phyloP scores from a whole-genome alignment of 306 rosid genomes.

The Prunus kanzakura region DNA sequence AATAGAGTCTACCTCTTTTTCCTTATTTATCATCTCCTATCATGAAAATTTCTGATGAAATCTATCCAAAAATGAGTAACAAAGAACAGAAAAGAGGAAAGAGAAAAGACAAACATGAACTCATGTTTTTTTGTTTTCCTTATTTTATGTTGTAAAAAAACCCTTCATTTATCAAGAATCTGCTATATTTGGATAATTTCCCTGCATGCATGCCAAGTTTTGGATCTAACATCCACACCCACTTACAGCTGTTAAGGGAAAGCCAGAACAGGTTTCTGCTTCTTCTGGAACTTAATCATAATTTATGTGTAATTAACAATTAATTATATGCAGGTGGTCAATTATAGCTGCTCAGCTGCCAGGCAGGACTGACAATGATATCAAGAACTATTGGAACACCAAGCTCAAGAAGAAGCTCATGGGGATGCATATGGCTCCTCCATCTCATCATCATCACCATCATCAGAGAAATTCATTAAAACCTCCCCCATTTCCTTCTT shows the following conservation, averaged over 20 bases:
- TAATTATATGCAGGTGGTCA: slow-evolving; percentile 67
- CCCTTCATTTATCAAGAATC: slow-evolving; percentile 22
- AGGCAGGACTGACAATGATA: slow-evolving; percentile 93
- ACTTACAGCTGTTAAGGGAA: slow-evolving; percentile 17
- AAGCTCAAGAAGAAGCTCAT: slow-evolving; percentile 87
- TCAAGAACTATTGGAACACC: slow-evolving; percentile 96
- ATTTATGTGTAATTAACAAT: background rate
- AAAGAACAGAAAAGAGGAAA: background rate
- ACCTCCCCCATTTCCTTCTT: slow-evolving; percentile 8
- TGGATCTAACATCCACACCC: slow-evolving; percentile 42
- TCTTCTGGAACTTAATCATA: background rate
- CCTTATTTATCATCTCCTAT: slow-evolving; percentile 8
- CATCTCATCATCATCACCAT: slow-evolving; percentile 7
- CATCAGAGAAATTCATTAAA: background rate
- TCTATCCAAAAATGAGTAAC: slow-evolving; percentile 27
- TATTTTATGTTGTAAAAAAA: background rate
- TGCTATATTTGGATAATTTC: slow-evolving; percentile 26
- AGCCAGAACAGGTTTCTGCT: background rate
- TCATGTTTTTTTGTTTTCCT: background rate
- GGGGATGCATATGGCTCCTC: slow-evolving; percentile 36
- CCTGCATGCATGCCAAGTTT: slow-evolving; percentile 38
- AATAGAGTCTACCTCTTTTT: background rate
- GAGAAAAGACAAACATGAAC: background rate
- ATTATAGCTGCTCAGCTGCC: slow-evolving; percentile 87
- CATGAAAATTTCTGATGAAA: slow-evolving; percentile 12